phyloP scores from a whole-genome alignment of 441 rosid species.

The Raphanus hybrid region DNA sequence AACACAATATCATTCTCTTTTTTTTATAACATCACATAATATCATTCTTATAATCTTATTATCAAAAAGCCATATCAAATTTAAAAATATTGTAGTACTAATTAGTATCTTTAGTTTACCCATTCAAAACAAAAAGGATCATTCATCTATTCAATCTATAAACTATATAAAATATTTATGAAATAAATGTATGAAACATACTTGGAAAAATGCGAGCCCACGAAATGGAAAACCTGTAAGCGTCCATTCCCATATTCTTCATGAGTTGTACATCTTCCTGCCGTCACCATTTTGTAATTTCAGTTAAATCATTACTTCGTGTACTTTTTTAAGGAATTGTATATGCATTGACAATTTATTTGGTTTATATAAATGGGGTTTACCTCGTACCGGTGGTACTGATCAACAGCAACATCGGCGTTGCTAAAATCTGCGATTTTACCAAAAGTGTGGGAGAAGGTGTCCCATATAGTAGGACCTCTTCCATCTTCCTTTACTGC shows the following conservation, averaged over 20 bases:
- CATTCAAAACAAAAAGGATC: too few species aligned
- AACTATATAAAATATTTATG: background rate
- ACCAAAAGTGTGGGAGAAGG: slow-evolving; percentile 78
- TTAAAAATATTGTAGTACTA: background rate
- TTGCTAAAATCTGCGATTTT: slow-evolving; percentile 68
- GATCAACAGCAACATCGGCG: slow-evolving; percentile 95
- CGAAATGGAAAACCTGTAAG: slow-evolving; percentile 72
- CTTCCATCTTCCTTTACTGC: slow-evolving; percentile 93
- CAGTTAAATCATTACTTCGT: background rate
- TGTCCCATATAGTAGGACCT: slow-evolving; percentile 88
- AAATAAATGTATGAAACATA: slow-evolving; percentile 28
- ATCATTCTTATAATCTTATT: too few species aligned
- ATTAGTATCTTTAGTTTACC: background rate
- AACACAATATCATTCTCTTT: background rate
- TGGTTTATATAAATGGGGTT: slow-evolving; percentile 4
- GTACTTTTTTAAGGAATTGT: background rate
- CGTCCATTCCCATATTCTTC: slow-evolving; percentile 82
- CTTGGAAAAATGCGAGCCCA: slow-evolving; percentile 78
- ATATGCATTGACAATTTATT: background rate
- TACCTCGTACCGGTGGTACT: slow-evolving; percentile 81
- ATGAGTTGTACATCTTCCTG: slow-evolving; percentile 78
- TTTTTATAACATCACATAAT: background rate
- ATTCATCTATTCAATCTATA: background rate
- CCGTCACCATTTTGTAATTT: background rate
- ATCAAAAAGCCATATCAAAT: background rate